Evolutionary conservation across 495 filamentous ascomycete genomes (phyloP), one percentile per base, ranked within the genome.

Genomic region (Penicillium verhagenii): DNA sequence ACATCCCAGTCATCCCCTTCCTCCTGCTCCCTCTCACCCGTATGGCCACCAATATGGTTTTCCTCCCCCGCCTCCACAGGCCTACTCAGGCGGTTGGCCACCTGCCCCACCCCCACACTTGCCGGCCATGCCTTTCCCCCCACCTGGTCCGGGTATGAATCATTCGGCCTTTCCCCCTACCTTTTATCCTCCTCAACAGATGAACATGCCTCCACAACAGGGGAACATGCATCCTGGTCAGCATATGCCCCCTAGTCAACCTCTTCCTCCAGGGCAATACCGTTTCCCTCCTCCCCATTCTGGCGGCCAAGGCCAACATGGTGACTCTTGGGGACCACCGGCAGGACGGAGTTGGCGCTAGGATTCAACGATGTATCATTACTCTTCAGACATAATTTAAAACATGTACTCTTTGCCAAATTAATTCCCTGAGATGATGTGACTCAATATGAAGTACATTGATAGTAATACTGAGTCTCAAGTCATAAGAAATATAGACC

Each of bases 61-160:
- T 26, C 16, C 47, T 38, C 29, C 47, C 42, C 66, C 68, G 14
- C 72, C 74, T 19, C 81, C 75, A 29, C 74, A 73, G 7, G 74
- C 75, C 37, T 82, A 78, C 45, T 66, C 72, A 23, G 80, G 77
- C n/a, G 67, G 73, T 42, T 83, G 79, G 80, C 75, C 78, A 13
- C 77, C 79, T 20, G 72, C 71, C 23, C 75, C 75, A 50, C 71
- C 74, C 31, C 64, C 66, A 23, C 37, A 37, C 14, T 59, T 59
- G 60, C 55, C 57, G 39, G 43, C 37, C 21, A 61, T 59, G 60
- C 55, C 57, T 39, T 67, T 57, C 25, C 54, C 64, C 39, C 58
- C 51, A 50, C 54, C 52, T 8, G 65, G 56, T 4, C 50, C 62
- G 0, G 62, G 60, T 3, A 57, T 60, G 42, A 48, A 40, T 18